Conservation (phyloP, 805 yeast species). For the Candida taoyuanica region DNA sequence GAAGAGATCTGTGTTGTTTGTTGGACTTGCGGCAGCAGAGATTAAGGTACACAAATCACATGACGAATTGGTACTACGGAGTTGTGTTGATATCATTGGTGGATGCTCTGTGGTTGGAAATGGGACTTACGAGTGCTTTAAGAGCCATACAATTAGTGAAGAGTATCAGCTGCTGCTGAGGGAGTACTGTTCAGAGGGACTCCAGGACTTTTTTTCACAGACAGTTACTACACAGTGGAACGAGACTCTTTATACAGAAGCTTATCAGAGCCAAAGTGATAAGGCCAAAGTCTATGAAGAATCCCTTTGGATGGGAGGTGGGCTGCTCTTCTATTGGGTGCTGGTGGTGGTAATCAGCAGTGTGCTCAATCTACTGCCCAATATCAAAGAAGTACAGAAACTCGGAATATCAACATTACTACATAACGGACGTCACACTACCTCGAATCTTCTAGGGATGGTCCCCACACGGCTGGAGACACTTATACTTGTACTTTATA, state of each 20-base stretch:
- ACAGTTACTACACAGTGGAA: background rate
- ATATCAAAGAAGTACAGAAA: no score
- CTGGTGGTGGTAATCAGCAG: background rate
- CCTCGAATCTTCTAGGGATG: no score
- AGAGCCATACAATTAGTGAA: no score
- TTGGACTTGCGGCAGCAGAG: background rate
- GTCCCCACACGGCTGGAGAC: background rate
- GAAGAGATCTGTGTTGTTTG: background rate
- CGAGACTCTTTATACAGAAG: background rate
- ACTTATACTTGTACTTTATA: background rate
- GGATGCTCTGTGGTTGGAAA: background rate
- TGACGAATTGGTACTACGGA: background rate
- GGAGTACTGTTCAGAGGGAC: background rate
- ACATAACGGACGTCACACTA: no score
- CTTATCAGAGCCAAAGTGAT: background rate
- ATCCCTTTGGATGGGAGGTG: background rate
- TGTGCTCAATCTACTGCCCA: background rate
- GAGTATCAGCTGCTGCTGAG: background rate
- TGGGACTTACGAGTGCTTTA: background rate
- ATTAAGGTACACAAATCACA: background rate
- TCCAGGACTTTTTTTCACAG: background rate
- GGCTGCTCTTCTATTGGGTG: background rate
- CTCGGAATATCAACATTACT: no score
- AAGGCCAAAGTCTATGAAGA: background rate
- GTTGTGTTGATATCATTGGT: background rate